Percentiles rank a stretch among this genome's conserved stretches.
These are phyloP conservation scores for Pseudocercospora vitis DNA, from an alignment of 2,329 filamentous ascomycete species.

Conservation along the genomic window DNA sequence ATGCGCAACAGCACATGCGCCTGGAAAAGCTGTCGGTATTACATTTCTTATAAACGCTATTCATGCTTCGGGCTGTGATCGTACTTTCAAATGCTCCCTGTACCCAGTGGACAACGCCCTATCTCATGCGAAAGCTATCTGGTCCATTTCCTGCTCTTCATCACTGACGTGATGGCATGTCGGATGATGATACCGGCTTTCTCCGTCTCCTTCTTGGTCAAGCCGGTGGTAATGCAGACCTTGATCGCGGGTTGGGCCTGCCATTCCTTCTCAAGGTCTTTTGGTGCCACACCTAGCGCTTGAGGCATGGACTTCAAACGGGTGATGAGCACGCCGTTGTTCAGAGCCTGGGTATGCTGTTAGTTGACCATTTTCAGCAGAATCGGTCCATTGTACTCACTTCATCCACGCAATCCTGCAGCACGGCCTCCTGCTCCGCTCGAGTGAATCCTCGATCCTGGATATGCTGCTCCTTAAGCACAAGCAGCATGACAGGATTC, in stretches of 20 bases:
- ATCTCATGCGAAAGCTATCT: not conserved
- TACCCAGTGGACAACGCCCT: not conserved
- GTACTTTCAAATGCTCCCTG: constrained; percentile 6
- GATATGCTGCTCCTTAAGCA: constrained; percentile 80
- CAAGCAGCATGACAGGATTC: constrained; percentile 83
- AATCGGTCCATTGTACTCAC: constrained; percentile 51
- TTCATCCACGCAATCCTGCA: constrained; percentile 96
- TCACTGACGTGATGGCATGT: constrained; percentile 90
- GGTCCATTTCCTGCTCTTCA: constrained; percentile 53
- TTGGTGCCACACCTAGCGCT: constrained; percentile 59
- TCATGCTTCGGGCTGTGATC: not conserved
- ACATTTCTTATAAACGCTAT: not conserved
- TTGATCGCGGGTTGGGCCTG: constrained; percentile 79
- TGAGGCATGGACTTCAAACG: constrained; percentile 74
- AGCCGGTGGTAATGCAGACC: constrained; percentile 81
- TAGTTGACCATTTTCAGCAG: not conserved
- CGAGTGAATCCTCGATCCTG: constrained; percentile 63
- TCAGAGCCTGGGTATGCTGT: constrained; percentile 61
- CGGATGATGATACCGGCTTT: constrained; percentile 85
- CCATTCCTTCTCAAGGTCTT: constrained; percentile 63
- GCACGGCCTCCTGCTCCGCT: constrained; percentile 75
- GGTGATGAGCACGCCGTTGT: constrained; percentile 87
- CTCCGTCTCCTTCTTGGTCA: constrained; percentile 93
- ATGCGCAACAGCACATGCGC: too few species aligned
- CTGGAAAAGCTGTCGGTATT: too few species aligned